Conservation (phyloP, 163 green algal genomes). For the Prototheca stagnorum region DNA sequence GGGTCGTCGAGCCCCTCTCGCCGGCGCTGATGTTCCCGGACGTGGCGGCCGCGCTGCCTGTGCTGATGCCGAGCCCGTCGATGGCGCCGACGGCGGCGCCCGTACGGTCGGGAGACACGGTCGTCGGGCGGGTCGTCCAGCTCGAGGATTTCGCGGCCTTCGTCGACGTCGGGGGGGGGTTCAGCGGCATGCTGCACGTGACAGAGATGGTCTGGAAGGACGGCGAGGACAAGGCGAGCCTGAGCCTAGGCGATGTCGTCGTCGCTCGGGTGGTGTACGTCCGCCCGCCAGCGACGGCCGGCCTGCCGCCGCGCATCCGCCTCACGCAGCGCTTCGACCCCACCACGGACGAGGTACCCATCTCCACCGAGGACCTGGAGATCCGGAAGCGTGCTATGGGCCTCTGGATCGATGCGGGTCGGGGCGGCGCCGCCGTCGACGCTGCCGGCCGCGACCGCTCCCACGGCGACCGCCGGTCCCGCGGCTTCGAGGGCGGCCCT, state of each 20-base stretch:
- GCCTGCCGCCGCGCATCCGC: background rate
- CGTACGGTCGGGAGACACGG: conserved; percentile 24
- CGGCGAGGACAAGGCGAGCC: conserved; percentile 2
- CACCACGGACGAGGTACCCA: background rate
- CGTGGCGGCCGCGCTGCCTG: too few species aligned
- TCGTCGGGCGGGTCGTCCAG: conserved; percentile 18
- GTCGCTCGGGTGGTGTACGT: conserved; percentile 20
- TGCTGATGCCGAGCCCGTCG: too few species aligned
- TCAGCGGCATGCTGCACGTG: conserved; percentile 50
- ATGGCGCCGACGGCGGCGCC: too few species aligned
- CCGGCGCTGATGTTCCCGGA: too few species aligned
- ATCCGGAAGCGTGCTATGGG: too few species aligned
- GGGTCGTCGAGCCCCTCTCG: too few species aligned
- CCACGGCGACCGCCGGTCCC: too few species aligned
- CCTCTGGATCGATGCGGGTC: too few species aligned
- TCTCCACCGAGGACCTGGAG: background rate
- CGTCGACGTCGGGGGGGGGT: conserved; percentile 37
- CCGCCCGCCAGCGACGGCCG: background rate
- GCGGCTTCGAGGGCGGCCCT: too few species aligned
- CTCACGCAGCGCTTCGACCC: background rate
- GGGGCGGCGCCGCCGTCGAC: too few species aligned
- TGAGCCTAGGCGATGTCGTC: conserved; percentile 35
- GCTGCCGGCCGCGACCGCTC: too few species aligned
- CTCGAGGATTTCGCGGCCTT: conserved; percentile 55
- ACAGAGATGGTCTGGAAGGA: conserved; percentile 32